phyloP scores from a whole-genome alignment of 106 monocot species.

The Dactylorhiza incarnata region DNA sequence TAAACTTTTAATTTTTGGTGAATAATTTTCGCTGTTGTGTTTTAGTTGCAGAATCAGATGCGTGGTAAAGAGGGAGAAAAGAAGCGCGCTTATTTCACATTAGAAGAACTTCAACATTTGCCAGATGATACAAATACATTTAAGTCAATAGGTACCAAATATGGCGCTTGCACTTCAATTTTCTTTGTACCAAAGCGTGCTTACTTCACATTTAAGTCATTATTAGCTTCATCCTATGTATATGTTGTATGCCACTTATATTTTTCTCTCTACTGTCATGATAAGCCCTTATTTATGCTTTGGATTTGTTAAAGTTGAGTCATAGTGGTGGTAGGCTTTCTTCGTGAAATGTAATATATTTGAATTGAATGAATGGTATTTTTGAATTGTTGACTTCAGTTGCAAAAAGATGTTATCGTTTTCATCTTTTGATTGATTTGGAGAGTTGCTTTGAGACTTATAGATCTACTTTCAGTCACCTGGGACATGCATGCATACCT shows the following conservation, averaged over 20 bases:
- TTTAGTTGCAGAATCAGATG: slow-evolving; percentile 83
- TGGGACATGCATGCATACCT: neutral
- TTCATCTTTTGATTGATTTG: no score
- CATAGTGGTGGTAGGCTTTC: no score
- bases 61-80: slow-evolving; percentile 85
- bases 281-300: neutral
- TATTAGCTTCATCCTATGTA: neutral
- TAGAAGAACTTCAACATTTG: slow-evolving; percentile 83
- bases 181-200: neutral
- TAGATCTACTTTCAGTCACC: neutral
- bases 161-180: neutral
- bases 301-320: neutral
- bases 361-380: no score
- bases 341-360: no score
- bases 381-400: no score
- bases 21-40: neutral
- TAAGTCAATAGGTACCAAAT: slow-evolving; percentile 72
- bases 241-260: neutral
- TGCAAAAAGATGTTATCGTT: no score
- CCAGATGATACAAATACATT: slow-evolving; percentile 88
- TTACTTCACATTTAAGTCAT: neutral
- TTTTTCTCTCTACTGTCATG: neutral
- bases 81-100: slow-evolving; percentile 84
- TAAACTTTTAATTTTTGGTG: neutral
- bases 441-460: no score